phyloP scores from a whole-genome alignment of 805 yeast genomes.

The Lipomyces kockii region DNA sequence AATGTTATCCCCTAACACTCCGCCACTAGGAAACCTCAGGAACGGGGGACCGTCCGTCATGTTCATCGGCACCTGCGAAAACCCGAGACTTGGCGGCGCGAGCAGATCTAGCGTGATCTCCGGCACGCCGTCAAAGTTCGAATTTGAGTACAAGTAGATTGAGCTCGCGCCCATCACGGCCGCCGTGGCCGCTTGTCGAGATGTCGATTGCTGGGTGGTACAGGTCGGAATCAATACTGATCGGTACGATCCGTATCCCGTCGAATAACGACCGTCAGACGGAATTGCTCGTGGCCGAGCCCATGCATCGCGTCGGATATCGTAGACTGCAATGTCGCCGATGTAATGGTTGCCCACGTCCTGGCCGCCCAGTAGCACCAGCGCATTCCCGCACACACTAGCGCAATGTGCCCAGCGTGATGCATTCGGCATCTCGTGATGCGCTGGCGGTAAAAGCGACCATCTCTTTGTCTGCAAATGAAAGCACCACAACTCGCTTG shows the following conservation, averaged over 20 bases:
- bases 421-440: not conserved
- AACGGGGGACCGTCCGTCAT: conserved; percentile 25
- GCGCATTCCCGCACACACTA: conserved; percentile 21
- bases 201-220: conserved; percentile 2
- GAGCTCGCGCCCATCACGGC: conserved; percentile 6
- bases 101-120: conserved; percentile 18
- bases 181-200: not conserved
- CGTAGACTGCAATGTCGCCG: conserved; percentile 23
- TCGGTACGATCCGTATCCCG: conserved; percentile 25
- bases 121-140: conserved; percentile 10
- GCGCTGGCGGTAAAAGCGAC: conserved; percentile 18
- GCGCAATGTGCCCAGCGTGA: conserved; percentile 34
- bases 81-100: conserved; percentile 5
- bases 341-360: conserved; percentile 29
- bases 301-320: conserved; percentile 26
- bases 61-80: conserved; percentile 2
- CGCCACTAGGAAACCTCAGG: conserved; percentile 29
- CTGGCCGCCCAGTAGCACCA: conserved; percentile 36
- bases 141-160: conserved; percentile 24
- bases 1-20: conserved; percentile 23
- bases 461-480: conserved; percentile 15
- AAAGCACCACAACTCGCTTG: conserved; percentile 29
- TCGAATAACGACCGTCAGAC: not conserved
- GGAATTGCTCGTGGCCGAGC: conserved; percentile 11
- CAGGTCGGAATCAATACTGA: conserved; percentile 16